These are phyloP conservation scores for Neckera pumila DNA, from an alignment of 225 moss, liverwort and hornwort species.

Conservation along the genomic window DNA sequence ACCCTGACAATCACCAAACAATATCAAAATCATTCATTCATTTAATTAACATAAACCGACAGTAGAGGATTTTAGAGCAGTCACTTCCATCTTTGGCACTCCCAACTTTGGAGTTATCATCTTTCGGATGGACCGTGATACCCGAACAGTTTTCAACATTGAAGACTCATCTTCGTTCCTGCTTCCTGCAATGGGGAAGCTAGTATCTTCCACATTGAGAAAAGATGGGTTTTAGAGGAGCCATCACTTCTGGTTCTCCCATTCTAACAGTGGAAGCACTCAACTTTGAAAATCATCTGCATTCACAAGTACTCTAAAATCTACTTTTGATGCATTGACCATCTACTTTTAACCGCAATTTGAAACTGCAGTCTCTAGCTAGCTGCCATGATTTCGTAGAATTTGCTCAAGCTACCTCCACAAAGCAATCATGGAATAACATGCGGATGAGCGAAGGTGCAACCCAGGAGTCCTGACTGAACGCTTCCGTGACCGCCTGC, in stretches of 20 bases:
- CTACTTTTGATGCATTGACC: neutral
- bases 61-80: neutral
- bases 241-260: neutral
- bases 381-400: neutral
- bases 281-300: neutral
- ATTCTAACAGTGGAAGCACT: neutral
- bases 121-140: neutral
- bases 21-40: neutral
- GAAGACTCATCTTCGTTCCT: neutral
- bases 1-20: constrained; percentile 23
- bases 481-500: constrained; percentile 26
- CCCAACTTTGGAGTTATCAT: too few species aligned
- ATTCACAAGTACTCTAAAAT: neutral
- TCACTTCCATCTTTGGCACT: neutral
- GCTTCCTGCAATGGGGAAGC: neutral
- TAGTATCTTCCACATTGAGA: neutral
- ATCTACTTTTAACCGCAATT: neutral
- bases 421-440: constrained; percentile 51
- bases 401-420: constrained; percentile 9
- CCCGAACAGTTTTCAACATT: neutral
- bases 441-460: constrained; percentile 33
- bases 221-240: neutral
- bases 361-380: neutral
- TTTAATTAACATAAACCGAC: neutral
- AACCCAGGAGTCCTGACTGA: constrained; percentile 3